Conservation (phyloP, 176 grass and related monocot species). For the Pharus latifolius region DNA sequence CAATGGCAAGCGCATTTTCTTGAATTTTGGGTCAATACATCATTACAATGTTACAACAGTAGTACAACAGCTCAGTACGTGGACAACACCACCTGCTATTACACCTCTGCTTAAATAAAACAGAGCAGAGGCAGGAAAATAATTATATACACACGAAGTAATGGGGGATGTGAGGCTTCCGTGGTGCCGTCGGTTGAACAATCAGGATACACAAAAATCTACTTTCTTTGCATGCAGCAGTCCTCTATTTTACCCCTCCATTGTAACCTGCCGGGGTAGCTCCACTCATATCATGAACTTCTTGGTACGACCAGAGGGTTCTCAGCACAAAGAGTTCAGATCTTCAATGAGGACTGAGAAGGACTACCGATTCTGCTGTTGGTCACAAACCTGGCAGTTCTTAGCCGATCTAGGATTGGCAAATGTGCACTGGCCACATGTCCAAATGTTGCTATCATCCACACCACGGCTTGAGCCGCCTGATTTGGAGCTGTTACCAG, state of each 20-base stretch:
- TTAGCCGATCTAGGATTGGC: constrained; percentile 50
- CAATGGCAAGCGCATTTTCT: neutral
- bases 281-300: neutral
- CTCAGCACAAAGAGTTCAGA: neutral
- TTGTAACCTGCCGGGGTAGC: neutral
- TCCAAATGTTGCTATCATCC: constrained; percentile 73
- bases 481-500: constrained; percentile 41
- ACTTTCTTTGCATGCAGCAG: neutral
- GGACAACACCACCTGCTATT: neutral
- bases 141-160: constrained; percentile 7
- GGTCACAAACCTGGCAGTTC: constrained; percentile 74
- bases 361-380: constrained; percentile 24
- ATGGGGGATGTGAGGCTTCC: neutral
- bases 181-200: neutral
- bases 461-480: constrained; percentile 37
- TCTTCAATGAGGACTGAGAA: constrained; percentile 3
- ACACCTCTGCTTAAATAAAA: neutral
- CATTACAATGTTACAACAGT: constrained; percentile 11
- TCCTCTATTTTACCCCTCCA: neutral
- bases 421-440: constrained; percentile 78
- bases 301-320: neutral
- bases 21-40: neutral
- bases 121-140: neutral
- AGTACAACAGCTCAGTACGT: neutral
- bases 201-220: neutral